phyloP scores from a whole-genome alignment of 2,329 filamentous ascomycete genomes.

The Pyricularia sp. region DNA sequence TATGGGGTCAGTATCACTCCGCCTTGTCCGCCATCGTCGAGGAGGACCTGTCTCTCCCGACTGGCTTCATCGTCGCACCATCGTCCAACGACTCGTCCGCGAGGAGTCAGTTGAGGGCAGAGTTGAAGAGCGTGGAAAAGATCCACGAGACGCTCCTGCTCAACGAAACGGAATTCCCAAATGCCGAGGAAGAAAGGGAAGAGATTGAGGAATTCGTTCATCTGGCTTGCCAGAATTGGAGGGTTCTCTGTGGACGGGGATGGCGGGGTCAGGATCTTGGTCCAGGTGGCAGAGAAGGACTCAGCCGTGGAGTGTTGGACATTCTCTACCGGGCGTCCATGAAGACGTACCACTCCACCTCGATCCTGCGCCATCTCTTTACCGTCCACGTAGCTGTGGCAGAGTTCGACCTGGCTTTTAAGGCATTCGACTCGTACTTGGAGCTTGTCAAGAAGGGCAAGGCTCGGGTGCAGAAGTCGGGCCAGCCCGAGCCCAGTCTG shows the following conservation, averaged over 20 bases:
- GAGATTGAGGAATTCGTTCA: conserved; percentile 79
- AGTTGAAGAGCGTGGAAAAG: conserved; percentile 70
- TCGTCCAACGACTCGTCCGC: conserved; percentile 35
- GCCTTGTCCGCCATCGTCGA: conserved; percentile 70
- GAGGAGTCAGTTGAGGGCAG: conserved; percentile 57
- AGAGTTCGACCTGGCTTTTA: conserved; percentile 86
- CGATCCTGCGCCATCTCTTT: conserved; percentile 79
- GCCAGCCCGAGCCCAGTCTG: conserved; percentile 59
- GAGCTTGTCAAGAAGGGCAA: conserved; percentile 82
- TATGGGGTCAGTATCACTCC: conserved; percentile 82
- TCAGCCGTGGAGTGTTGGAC: conserved; percentile 72
- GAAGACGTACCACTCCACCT: conserved; percentile 91
- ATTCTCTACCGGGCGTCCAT: conserved; percentile 84
- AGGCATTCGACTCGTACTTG: conserved; percentile 85
- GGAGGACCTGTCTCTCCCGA: conserved; percentile 51
- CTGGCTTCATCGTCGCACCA: conserved; percentile 29
- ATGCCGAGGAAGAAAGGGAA: conserved; percentile 66
- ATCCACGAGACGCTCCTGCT: conserved; percentile 74
- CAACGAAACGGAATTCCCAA: conserved; percentile 73
- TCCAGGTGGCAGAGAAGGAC: conserved; percentile 64
- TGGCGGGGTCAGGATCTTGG: conserved; percentile 79
- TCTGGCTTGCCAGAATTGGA: conserved; percentile 77
- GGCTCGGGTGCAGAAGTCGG: conserved; percentile 70
- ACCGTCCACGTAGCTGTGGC: conserved; percentile 78
- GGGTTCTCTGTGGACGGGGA: conserved; percentile 64